Base-by-base conservation (phyloP, 495 filamentous ascomycete genomes). In the Annulohypoxylon stygium region DNA sequence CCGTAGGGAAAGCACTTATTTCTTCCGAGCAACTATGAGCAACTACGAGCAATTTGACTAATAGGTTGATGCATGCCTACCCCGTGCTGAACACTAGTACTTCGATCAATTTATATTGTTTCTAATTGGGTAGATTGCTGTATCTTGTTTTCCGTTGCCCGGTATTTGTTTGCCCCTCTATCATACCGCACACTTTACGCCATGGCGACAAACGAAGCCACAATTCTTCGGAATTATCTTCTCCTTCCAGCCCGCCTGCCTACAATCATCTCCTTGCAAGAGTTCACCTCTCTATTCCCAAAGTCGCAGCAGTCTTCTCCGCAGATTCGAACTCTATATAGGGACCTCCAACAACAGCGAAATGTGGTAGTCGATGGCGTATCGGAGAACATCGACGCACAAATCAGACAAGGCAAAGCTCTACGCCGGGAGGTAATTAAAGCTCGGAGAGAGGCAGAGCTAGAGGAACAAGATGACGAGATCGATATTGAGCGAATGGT, bases 261-360 rank as follows among this genome's bases (percentile, higher is more conserved):
- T 7, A 87, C 90, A 41, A 83, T 93, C 63, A 86, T 95, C 73
- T 89, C 93, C 12, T 82, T 95, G 30, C 83, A 89, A 58, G 87
- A 93, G 70, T 97, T 97, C 82, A 89, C 88, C 33, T 86, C 90
- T 30, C 83, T 96, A 41, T 96, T 97, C 70, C 93, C 94, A 2
- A 88, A 85, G 50, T 81, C 88, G 4, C 84, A 91, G 65, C 91
- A 90, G 61, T 83, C 86, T 37, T 91, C 93, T 47, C 90, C 93
- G 0, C 90, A 93, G 67, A 87, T 97, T 65, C 87, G 87, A 65
- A 83, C 85, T 3, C 83, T 97, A n/a, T 97, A 96, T 74, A 88
- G 91, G 10, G 92, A 95, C 79, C 83, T 97, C 11, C 91, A 95
- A 73, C 85, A 89, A 53, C 86, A 91, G 67, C 87, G 93, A 16